Conservation (phyloP, 768 basidiomycete species). For the Hypholoma sublateritium region DNA sequence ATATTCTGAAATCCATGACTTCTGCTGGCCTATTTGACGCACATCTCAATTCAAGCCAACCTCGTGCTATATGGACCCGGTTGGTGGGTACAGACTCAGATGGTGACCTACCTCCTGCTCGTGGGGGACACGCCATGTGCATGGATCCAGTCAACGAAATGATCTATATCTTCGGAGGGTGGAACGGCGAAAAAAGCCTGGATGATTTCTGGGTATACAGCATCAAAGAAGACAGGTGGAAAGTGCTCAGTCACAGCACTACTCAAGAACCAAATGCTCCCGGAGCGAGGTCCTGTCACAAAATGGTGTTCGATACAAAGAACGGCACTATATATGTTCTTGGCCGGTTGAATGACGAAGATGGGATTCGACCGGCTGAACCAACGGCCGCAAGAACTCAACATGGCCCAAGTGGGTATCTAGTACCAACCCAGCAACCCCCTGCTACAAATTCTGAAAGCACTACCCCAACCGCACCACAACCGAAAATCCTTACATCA, state of each 20-base stretch:
- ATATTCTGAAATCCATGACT: slow-evolving; percentile 48
- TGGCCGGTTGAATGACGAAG: slow-evolving; percentile 64
- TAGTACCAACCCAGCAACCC: not conserved
- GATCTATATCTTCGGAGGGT: slow-evolving; percentile 80
- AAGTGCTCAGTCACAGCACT: slow-evolving; percentile 54
- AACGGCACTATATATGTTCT: slow-evolving; percentile 71
- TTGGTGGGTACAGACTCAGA: slow-evolving; percentile 61
- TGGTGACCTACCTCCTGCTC: slow-evolving; percentile 62
- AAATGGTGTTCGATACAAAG: slow-evolving; percentile 77
- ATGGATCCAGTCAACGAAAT: slow-evolving; percentile 61
- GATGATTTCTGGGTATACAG: slow-evolving; percentile 82
- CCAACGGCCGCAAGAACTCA: not conserved
- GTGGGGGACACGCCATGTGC: slow-evolving; percentile 84
- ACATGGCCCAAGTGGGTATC: not conserved
- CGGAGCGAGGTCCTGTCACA: slow-evolving; percentile 72
- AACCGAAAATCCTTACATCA: slow-evolving; percentile 42
- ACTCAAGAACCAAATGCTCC: slow-evolving; percentile 63
- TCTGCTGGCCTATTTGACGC: slow-evolving; percentile 59
- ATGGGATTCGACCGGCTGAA: slow-evolving; percentile 28
- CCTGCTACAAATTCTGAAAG: not conserved
- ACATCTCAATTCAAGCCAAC: slow-evolving; percentile 56
- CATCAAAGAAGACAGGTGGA: slow-evolving; percentile 61
- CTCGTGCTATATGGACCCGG: slow-evolving; percentile 61
- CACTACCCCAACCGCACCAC: not conserved
- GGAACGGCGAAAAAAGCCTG: slow-evolving; percentile 69